Conservation (phyloP, 108 stramenopile genomes). For the Skeletonema potamos region DNA sequence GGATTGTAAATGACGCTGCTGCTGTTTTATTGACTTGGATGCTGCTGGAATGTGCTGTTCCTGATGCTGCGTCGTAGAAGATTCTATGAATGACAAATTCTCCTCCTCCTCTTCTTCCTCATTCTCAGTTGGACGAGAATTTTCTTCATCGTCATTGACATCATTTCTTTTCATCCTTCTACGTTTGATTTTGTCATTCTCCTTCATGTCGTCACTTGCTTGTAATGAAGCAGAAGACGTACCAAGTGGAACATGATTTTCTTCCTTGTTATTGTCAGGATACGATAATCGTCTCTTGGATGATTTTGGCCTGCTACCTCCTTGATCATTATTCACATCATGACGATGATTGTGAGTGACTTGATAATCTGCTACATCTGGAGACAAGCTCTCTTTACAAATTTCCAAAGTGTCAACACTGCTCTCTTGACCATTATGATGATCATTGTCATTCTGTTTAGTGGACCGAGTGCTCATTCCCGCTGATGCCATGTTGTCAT, state of each 20-base stretch:
- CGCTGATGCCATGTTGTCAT: background rate
- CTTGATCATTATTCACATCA: background rate
- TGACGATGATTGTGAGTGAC: background rate
- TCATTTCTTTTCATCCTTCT: background rate
- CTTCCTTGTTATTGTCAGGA: background rate
- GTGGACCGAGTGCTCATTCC: background rate
- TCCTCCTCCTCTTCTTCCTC: background rate
- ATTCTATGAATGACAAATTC: background rate
- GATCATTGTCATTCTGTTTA: background rate
- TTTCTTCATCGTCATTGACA: background rate
- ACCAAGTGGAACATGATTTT: background rate
- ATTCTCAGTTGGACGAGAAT: background rate
- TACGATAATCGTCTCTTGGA: background rate
- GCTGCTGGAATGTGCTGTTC: background rate
- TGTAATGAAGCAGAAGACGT: background rate
- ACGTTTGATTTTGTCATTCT: background rate
- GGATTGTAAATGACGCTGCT: background rate
- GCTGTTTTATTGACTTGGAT: background rate
- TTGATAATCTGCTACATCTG: background rate
- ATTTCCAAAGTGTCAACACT: background rate
- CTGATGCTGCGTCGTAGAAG: background rate
- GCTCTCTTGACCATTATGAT: background rate
- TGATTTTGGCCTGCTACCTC: background rate
- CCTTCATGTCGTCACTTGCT: background rate
- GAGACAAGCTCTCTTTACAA: background rate